Conservation (phyloP, 805 yeast species). For the Wickerhamiella siamensis region DNA sequence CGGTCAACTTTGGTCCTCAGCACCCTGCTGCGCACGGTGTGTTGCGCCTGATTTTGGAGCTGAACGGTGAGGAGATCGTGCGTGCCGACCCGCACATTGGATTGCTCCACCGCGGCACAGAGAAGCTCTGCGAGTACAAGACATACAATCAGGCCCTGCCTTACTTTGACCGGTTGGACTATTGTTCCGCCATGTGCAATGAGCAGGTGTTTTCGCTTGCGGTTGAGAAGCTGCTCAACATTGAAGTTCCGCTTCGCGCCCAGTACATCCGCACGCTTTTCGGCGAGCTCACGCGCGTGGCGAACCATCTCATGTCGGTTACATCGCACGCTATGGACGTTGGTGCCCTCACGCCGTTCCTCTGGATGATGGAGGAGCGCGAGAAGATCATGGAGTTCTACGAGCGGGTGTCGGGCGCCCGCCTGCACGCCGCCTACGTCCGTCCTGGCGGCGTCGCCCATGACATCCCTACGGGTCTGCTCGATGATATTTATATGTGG, state of each 20-base stretch:
- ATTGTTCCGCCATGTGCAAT: conserved; percentile 78
- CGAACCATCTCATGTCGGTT: conserved; percentile 77
- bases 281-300: conserved; percentile 72
- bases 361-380: conserved; percentile 91
- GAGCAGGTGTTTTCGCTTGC: conserved; percentile 76
- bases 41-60: conserved; percentile 68
- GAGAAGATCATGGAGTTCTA: conserved; percentile 87
- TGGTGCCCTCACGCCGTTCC: conserved; percentile 83
- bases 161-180: conserved; percentile 75
- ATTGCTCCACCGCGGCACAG: conserved; percentile 76
- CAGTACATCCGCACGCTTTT: conserved; percentile 74
- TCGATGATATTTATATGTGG: conserved; percentile 91
- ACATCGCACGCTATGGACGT: conserved; percentile 87
- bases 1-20: conserved; percentile 84
- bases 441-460: conserved; percentile 90
- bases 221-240: conserved; percentile 67
- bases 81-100: conserved; percentile 86
- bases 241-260: conserved; percentile 75
- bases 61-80: conserved; percentile 78
- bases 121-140: conserved; percentile 72
- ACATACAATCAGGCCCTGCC: conserved; percentile 82
- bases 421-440: conserved; percentile 76
- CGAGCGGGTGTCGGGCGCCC: conserved; percentile 81
- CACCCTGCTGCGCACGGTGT: conserved; percentile 95
- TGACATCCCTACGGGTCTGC: conserved; percentile 71